Conservation (phyloP, 768 basidiomycete species). For the Calvatia gigantea region DNA sequence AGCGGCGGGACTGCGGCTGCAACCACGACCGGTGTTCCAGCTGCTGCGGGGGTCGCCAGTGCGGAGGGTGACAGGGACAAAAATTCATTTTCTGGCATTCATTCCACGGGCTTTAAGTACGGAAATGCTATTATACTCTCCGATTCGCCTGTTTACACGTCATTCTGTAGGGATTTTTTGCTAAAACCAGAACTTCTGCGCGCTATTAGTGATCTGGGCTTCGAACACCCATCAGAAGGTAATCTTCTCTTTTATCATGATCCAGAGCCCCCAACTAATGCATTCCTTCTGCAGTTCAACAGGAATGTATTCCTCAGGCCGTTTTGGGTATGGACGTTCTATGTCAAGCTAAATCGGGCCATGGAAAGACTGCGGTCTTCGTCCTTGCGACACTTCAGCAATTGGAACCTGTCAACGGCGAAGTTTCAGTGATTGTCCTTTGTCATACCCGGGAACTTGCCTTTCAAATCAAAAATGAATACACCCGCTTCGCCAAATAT, state of each 20-base stretch:
- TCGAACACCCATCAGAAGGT: conserved; percentile 99
- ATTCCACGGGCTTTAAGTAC: conserved; percentile 99
- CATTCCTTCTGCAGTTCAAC: conserved; percentile 68
- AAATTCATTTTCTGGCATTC: conserved; percentile 99
- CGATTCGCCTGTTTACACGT: conserved; percentile 11
- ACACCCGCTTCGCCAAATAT: conserved; percentile 98
- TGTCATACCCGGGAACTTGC: conserved; percentile 99
- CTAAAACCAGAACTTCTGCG: conserved; percentile 96
- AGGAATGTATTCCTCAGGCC: conserved; percentile 99
- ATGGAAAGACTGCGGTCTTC: conserved; percentile 98
- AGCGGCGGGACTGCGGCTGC: conserved; percentile 47
- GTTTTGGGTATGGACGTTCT: conserved; percentile 99
- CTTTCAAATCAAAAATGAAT: conserved; percentile 99
- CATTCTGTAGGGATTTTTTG: conserved; percentile 79
- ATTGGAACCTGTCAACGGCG: conserved; percentile 96
- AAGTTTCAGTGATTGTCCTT: conserved; percentile 95
- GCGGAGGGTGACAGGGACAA: conserved; percentile 79
- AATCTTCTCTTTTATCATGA: neutral
- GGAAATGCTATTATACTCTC: conserved; percentile 19
- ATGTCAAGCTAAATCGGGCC: conserved; percentile 98
- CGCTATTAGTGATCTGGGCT: conserved; percentile 98
- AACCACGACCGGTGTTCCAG: conserved; percentile 41
- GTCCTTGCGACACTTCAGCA: conserved; percentile 98
- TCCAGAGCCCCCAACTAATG: neutral
- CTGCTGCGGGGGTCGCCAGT: conserved; percentile 38